A percentile compares a stretch with the other conserved stretches of the same genome.
Conservation (phyloP, 306 rosid genomes). For the Prunus kanzakura region DNA sequence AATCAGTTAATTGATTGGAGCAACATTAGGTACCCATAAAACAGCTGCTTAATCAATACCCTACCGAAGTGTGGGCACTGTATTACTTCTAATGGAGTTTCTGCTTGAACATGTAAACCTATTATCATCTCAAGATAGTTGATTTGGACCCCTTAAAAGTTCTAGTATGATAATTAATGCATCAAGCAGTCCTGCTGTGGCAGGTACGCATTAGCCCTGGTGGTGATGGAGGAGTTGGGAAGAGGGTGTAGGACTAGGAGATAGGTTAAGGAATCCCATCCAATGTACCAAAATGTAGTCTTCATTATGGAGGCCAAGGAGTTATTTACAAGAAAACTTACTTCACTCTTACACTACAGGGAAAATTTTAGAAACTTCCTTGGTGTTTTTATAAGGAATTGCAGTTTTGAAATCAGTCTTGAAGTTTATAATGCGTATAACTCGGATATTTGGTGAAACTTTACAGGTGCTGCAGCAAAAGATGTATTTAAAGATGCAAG, state of each 20-base stretch:
- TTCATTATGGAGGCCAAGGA: no score
- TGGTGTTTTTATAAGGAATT: not conserved
- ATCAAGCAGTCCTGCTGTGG: not conserved
- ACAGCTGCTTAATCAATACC: not conserved
- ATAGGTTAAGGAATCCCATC: not conserved
- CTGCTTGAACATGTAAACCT: not conserved
- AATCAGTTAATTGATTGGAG: not conserved
- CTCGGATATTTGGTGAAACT: not conserved
- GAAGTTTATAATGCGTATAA: not conserved
- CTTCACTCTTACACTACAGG: no score
- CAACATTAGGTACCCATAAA: not conserved
- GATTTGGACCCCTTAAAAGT: not conserved
- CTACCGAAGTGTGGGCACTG: not conserved
- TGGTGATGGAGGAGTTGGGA: not conserved
- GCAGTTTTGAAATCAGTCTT: not conserved
- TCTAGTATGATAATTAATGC: no score
- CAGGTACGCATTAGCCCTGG: not conserved
- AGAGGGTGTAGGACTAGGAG: not conserved
- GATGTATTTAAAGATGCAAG: constrained; percentile 69
- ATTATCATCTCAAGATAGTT: not conserved
- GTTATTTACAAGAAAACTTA: no score
- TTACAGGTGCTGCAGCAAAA: constrained; percentile 64
- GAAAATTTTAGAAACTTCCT: not conserved
- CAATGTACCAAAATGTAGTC: not conserved
- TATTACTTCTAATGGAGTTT: not conserved